phyloP scores from a whole-genome alignment of 306 rosid genomes.

The Vigna nakashimae region DNA sequence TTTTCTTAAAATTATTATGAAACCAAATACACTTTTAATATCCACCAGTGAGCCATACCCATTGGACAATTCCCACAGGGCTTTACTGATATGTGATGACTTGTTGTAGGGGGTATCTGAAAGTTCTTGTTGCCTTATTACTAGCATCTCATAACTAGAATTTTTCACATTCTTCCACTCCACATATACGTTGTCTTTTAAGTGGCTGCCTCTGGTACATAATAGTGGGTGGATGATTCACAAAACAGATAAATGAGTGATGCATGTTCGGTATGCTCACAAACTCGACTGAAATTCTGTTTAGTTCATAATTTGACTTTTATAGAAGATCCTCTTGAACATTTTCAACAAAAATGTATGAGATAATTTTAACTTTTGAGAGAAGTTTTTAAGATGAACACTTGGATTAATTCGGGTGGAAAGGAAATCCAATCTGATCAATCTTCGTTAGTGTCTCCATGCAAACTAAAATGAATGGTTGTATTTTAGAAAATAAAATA shows the following conservation, averaged over 20 bases:
- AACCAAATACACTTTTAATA: too few species aligned
- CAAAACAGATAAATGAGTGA: background rate
- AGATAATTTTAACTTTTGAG: too few species aligned
- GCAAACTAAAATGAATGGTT: background rate
- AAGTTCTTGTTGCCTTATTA: background rate
- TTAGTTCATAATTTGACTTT: background rate
- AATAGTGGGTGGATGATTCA: background rate
- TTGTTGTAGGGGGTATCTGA: too few species aligned
- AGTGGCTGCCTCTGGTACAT: background rate
- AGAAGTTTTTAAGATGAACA: too few species aligned
- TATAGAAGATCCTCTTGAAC: background rate
- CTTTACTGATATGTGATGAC: background rate
- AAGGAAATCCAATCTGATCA: background rate
- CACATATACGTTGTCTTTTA: background rate
- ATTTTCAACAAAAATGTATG: too few species aligned
- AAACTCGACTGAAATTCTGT: background rate
- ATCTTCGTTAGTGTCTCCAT: background rate
- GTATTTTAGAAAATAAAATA: constrained; percentile 8
- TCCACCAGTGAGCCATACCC: background rate
- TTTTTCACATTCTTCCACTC: background rate
- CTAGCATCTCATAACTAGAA: background rate
- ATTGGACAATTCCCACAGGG: background rate
- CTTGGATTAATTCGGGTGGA: background rate
- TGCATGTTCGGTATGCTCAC: background rate
- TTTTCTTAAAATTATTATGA: too few species aligned